Evolutionary conservation across 2,329 filamentous ascomycete species (phyloP).

Genomic region (Cladosporium austrohemisphaericum): DNA sequence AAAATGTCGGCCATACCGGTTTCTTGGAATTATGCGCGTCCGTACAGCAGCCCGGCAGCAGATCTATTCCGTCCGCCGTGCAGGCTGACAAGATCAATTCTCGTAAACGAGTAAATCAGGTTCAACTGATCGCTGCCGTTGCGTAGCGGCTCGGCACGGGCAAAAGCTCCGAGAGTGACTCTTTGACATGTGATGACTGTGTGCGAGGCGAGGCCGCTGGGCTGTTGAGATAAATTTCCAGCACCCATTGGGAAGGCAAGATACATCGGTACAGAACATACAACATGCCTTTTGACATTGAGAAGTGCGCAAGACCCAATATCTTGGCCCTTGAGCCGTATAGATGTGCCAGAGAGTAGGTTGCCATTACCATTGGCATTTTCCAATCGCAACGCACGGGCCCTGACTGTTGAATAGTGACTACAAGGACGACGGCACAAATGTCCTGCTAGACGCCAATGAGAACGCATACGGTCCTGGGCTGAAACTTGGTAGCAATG

Average conservation of each 20-base stretch:
- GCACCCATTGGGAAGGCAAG: not conserved
- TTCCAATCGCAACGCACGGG: constrained; percentile 10
- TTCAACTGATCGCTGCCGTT: too few relatives aligned
- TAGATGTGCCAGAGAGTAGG: constrained; percentile 53
- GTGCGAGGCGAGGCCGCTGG: not conserved
- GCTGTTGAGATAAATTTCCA: not conserved
- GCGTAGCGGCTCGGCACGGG: constrained; percentile 7
- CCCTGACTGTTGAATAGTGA: constrained; percentile 48
- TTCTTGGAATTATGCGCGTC: constrained; percentile 1
- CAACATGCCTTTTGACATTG: constrained; percentile 45
- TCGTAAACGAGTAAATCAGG: too few relatives aligned
- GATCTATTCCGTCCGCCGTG: not conserved
- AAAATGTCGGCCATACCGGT: constrained; percentile 2
- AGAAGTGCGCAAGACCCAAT: constrained; percentile 50
- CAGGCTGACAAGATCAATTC: too few relatives aligned
- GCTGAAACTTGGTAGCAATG: constrained; percentile 52
- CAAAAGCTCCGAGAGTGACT: constrained; percentile 5
- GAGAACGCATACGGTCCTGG: constrained; percentile 94
- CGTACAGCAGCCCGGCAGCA: not conserved
- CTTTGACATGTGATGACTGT: constrained; percentile 14
- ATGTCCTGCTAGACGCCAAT: constrained; percentile 94
- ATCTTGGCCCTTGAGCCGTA: constrained; percentile 53
- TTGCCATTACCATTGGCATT: constrained; percentile 45
- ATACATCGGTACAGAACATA: not conserved
- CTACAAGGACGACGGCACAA: constrained; percentile 97